Base-by-base conservation (phyloP, 192 early-diverging fungal species). In the Coemansia biformis region DNA sequence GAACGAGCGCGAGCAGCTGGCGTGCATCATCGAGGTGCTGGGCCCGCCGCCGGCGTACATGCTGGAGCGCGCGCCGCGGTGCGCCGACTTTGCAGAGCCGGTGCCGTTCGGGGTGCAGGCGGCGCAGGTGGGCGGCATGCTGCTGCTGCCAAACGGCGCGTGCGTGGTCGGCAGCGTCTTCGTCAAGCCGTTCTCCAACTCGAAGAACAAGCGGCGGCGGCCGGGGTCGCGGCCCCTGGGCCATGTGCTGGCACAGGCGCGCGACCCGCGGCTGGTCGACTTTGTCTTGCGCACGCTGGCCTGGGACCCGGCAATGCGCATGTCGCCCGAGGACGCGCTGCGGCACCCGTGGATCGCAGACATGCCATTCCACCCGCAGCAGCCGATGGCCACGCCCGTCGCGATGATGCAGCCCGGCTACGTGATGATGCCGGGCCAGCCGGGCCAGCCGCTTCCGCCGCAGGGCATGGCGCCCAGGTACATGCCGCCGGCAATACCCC, bases 1-100 rank as follows among this genome's bases (percentile, higher is more conserved):
- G 61, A 95, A 95, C 60, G 95, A 98, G 63, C 85, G 89, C 48
- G 93, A 98, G 50, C 95, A 98, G 61, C 69, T 98, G 33, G 77
- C 87, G 10, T 91, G 91, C 64, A 94, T 98, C 37, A 91, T 98
- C 84, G 93, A 98, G 68, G 76, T 94, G 16, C 79, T 83, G 36
- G 93, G 92, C 12, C 66, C 87, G 12, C 95, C 95, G 19, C 79
- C 80, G 1, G 51, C 69, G 17, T 79, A 79, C 38, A 59, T 98
- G 19, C 52, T 98, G 14, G 86, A 90, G 22, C 75, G 79, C 28
- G 89, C 89, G 26, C 77, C 79, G 33, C 79, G 95, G 38, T 83
- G 85, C 29, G 86, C 85, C 43, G 72, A 87, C 22, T 98, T 96
- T 69, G 94, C 95, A 54, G 93, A 74, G 61, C 66, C 42, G 3